These are phyloP conservation scores for Coprinopsis cinerea DNA, from an alignment of 768 basidiomycete species.

Conservation along the genomic window DNA sequence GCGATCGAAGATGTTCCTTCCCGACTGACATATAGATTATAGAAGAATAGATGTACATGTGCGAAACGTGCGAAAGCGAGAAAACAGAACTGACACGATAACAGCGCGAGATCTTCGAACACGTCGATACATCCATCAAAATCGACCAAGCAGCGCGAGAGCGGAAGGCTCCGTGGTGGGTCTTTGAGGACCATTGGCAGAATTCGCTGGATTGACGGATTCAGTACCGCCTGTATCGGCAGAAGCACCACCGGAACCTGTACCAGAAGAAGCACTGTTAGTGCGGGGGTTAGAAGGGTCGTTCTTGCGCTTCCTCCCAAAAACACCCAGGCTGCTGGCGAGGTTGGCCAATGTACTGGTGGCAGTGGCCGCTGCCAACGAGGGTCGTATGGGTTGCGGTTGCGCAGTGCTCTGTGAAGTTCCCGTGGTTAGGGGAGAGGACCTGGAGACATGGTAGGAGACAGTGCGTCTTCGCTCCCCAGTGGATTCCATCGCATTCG, in stretches of 20 bases:
- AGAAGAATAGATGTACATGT: conserved; percentile 1
- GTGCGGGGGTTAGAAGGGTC: conserved; percentile 16
- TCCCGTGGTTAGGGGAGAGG: conserved; percentile 38
- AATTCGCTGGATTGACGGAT: neutral
- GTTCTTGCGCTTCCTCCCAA: conserved; percentile 49
- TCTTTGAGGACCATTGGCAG: neutral
- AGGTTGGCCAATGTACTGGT: conserved; percentile 50
- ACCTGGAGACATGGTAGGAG: conserved; percentile 51
- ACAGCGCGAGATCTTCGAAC: too few relatives aligned
- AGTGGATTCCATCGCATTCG: conserved; percentile 28
- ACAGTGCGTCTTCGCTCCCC: conserved; percentile 47
- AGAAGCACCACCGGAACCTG: too few relatives aligned
- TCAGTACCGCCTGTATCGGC: neutral
- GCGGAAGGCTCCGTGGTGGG: conserved; percentile 23
- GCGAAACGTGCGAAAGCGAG: conserved; percentile 4
- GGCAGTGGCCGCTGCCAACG: conserved; percentile 32
- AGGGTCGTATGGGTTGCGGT: conserved; percentile 21
- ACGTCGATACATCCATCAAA: conserved; percentile 18
- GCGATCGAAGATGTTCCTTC: too few relatives aligned
- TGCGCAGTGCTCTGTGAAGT: conserved; percentile 22
- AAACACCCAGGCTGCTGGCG: conserved; percentile 63
- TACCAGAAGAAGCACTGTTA: too few relatives aligned
- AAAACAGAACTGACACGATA: neutral
- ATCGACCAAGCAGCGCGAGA: conserved; percentile 34
- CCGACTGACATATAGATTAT: too few relatives aligned